Percentiles rank a stretch among this genome's conserved stretches.
phyloP scores from a whole-genome alignment of 768 basidiomycete genomes.

The Agaricus sinodeliciosus region DNA sequence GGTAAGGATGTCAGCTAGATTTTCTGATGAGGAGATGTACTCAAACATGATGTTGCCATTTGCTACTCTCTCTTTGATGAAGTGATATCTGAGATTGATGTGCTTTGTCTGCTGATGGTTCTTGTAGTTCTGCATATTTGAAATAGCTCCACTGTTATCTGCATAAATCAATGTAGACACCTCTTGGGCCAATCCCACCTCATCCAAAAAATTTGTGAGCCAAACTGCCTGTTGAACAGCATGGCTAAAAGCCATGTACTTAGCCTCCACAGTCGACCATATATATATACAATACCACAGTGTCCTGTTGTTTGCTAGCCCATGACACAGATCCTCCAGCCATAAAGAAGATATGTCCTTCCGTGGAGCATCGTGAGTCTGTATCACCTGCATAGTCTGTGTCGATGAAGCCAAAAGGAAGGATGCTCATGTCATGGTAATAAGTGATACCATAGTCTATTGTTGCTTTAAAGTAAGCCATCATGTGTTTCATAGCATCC shows the following conservation, averaged over 20 bases:
- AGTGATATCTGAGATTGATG: constrained; percentile 29
- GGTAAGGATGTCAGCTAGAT: too few species aligned
- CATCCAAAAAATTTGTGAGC: constrained; percentile 5
- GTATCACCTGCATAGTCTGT: constrained; percentile 15
- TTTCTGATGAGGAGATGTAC: too few species aligned
- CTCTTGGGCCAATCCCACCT: background rate
- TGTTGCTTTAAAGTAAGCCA: background rate
- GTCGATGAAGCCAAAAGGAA: constrained; percentile 10
- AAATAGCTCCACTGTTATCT: constrained; percentile 22
- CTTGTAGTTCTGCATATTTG: constrained; percentile 13
- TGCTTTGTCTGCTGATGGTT: constrained; percentile 29
- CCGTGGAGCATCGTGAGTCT: constrained; percentile 17
- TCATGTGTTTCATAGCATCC: constrained; percentile 1
- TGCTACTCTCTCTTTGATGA: constrained; percentile 9
- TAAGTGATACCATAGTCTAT: background rate
- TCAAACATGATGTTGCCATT: too few species aligned
- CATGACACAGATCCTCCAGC: constrained; percentile 22
- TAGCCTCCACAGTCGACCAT: constrained; percentile 15
- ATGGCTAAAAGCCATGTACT: constrained; percentile 12
- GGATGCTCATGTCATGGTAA: background rate
- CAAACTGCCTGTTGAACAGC: constrained; percentile 2
- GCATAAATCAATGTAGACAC: constrained; percentile 9
- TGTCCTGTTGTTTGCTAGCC: constrained; percentile 20
- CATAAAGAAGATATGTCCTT: constrained; percentile 21
- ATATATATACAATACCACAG: constrained; percentile 13